Conservation (phyloP, 352 stramenopile species). For the Phytophthora podocarpi region DNA sequence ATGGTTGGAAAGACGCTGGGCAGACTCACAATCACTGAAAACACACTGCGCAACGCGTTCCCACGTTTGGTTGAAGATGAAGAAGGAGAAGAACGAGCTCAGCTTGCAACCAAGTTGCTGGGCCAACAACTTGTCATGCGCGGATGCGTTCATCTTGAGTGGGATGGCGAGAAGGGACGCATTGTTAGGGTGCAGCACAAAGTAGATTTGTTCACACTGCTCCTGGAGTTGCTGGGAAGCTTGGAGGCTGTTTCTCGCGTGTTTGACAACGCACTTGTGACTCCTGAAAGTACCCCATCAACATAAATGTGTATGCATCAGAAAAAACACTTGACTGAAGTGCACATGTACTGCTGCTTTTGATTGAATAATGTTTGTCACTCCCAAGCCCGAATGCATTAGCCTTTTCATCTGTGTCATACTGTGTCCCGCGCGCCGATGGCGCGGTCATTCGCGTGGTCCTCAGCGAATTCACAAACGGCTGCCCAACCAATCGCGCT, state of each 20-base stretch:
- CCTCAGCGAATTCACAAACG: too few species aligned
- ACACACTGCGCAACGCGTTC: constrained; percentile 8
- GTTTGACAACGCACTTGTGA: constrained; percentile 19
- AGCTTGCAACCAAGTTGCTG: constrained; percentile 5
- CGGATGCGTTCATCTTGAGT: constrained; percentile 7
- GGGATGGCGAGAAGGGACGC: neutral
- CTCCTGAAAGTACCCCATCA: constrained; percentile 9
- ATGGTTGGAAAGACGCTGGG: constrained; percentile 4
- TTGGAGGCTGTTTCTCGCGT: constrained; percentile 15
- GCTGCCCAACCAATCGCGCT: too few species aligned
- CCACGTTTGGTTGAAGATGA: constrained; percentile 3
- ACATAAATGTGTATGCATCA: too few species aligned
- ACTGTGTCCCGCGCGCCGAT: too few species aligned
- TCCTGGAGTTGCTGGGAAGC: constrained; percentile 11
- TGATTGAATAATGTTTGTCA: too few species aligned
- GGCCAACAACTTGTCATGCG: constrained; percentile 9
- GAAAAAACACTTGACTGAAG: too few species aligned
- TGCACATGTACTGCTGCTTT: too few species aligned
- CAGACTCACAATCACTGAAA: constrained; percentile 19
- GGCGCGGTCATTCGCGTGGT: too few species aligned
- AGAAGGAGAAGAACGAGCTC: neutral
- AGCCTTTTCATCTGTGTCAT: too few species aligned
- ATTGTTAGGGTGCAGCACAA: constrained; percentile 13
- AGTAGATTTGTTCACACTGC: constrained; percentile 11
- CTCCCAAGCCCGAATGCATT: too few species aligned